Evolutionary conservation across 352 stramenopile species (phyloP).

Genomic region (Chrysophaeum taylorii): DNA sequence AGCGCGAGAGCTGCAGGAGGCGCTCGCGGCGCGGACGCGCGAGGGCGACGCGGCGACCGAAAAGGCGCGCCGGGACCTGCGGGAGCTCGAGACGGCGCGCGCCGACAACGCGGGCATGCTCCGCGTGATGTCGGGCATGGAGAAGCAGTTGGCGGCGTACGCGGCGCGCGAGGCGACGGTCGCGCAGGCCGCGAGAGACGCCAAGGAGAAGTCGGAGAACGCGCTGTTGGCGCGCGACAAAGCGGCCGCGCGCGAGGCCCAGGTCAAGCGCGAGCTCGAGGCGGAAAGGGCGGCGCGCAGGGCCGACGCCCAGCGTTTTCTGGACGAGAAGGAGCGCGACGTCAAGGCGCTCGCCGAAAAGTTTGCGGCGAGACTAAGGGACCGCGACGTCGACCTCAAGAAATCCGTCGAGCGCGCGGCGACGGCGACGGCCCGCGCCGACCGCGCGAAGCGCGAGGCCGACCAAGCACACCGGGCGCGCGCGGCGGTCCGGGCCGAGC

Average conservation of each 20-base stretch:
- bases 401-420: slow-evolving; percentile 3
- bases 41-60: slow-evolving; percentile 21
- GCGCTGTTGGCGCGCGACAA: slow-evolving; percentile 35
- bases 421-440: neutral
- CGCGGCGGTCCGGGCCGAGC: slow-evolving; percentile 18
- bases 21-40: slow-evolving; percentile 21
- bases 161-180: slow-evolving; percentile 15
- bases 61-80: slow-evolving; percentile 17
- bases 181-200: slow-evolving; percentile 18
- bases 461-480: slow-evolving; percentile 4
- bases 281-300: slow-evolving; percentile 27
- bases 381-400: slow-evolving; percentile 25
- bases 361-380: slow-evolving; percentile 17
- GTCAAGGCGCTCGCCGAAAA: slow-evolving; percentile 12
- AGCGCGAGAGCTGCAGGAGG: slow-evolving; percentile 27
- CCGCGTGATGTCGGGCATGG: slow-evolving; percentile 33
- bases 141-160: slow-evolving; percentile 33
- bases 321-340: slow-evolving; percentile 11
- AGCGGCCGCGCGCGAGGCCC: slow-evolving; percentile 24
- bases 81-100: slow-evolving; percentile 26
- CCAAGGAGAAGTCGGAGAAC: slow-evolving; percentile 36
- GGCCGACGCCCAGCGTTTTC: slow-evolving; percentile 1
- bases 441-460: slow-evolving; percentile 8
- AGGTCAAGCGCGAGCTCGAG: slow-evolving; percentile 29
- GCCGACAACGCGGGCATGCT: slow-evolving; percentile 34